Evolutionary conservation across 495 filamentous ascomycete genomes (phyloP), one percentile per base, ranked within the genome.

Genomic region (Penicillium daleae): DNA sequence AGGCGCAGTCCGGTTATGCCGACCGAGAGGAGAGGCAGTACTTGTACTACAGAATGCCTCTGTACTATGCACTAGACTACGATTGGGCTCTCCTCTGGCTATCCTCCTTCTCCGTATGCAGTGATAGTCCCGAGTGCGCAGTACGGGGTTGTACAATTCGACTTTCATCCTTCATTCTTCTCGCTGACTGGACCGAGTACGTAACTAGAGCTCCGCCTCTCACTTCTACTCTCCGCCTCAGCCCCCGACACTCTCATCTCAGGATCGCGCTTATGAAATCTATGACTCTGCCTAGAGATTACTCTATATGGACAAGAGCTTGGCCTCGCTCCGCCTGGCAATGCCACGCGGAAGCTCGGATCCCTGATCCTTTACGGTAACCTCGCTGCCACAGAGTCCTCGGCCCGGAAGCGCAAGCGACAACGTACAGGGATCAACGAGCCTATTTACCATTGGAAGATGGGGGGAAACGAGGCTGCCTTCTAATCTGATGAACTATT

Each of bases 251-350:
- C 17, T 22, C 40, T 32, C 51, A 56, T 39, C 29, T 22, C 6
- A 27, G n/a, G 24, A 0, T 33, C 12, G 29, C 31, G 10, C 42
- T 46, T 46, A 24, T 46, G 19, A 21, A n/a, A 32, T 55, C 21
- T n/a, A 60, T 64, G 40, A 40, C 32, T 64, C 62, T 64, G 62
- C 62, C 62, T 60, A 55, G 32, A 31, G 37, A 22, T 6, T 17
- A 33, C 10, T 15, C 42, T 9, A 46, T 22, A 22, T 21, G 21
- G 13, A 35, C 32, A n/a, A 19, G 32, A 44, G 12, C 44, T 50
- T 50, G 57, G 57, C 57, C 13, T 24, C 21, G 12, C 44, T 59
- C 32, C 44, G 57, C 57, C 57, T 50, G 22, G 44, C 57, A 59
- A 50, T 59, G 57, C 29, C 57, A 59, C 57, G 27, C 31, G 39